phyloP scores from a whole-genome alignment of 192 early-diverging fungal species.

The Pecoramyces ruminantium region DNA sequence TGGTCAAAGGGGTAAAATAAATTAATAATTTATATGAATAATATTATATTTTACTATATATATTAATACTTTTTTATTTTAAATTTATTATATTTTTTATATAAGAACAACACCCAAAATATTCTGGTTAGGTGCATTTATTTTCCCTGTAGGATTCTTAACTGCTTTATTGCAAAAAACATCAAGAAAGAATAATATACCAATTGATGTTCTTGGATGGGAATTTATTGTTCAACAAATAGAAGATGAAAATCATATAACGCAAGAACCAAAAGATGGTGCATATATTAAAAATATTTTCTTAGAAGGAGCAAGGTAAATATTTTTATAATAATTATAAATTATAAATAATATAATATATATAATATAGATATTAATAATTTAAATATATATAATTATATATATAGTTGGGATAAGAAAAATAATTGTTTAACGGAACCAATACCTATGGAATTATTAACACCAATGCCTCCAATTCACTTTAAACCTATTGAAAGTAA shows the following conservation, averaged over 20 bases:
- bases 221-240: constrained; percentile 37
- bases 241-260: constrained; percentile 29
- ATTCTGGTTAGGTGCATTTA: not conserved
- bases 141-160: not conserved
- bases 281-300: constrained; percentile 35
- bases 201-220: constrained; percentile 35
- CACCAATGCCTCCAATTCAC: constrained; percentile 32
- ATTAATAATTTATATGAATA: not conserved
- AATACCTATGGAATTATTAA: constrained; percentile 39
- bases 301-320: constrained; percentile 41
- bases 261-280: constrained; percentile 29
- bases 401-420: constrained; percentile 31
- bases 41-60: too few species aligned
- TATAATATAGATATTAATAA: too few species aligned
- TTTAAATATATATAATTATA: not conserved
- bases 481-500: constrained; percentile 41
- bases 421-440: constrained; percentile 39
- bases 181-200: constrained; percentile 32
- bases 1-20: constrained; percentile 39
- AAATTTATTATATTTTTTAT: too few species aligned
- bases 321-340: too few species aligned
- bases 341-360: too few species aligned
- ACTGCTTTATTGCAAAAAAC: constrained; percentile 40
- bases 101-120: not conserved
- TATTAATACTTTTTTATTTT: too few species aligned